Evolutionary conservation across 805 yeast genomes (phyloP).

Genomic region (Blastobotrys parvus): DNA sequence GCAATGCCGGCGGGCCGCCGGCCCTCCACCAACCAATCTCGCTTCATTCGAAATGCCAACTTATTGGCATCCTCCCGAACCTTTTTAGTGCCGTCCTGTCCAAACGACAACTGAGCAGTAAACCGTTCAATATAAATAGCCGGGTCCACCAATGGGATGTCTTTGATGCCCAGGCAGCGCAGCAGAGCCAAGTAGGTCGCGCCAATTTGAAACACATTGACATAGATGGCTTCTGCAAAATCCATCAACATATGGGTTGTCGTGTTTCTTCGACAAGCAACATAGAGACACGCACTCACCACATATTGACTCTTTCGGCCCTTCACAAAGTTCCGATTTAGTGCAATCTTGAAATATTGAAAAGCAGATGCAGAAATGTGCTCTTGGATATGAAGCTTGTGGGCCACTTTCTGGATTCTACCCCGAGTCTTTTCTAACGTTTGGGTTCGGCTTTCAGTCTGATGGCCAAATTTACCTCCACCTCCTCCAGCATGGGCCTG

Average conservation of each 20-base stretch:
- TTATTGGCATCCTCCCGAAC: slow-evolving; percentile 83
- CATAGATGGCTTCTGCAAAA: slow-evolving; percentile 81
- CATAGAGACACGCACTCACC: slow-evolving; percentile 86
- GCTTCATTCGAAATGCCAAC: slow-evolving; percentile 82
- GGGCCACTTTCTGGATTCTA: slow-evolving; percentile 72
- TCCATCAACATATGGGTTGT: slow-evolving; percentile 96
- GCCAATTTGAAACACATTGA: slow-evolving; percentile 89
- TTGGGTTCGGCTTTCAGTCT: slow-evolving; percentile 73
- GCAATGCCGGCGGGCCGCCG: slow-evolving; percentile 98
- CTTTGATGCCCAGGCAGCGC: slow-evolving; percentile 67
- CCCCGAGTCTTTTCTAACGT: slow-evolving; percentile 78
- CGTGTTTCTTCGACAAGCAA: slow-evolving; percentile 85
- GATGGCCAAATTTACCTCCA: slow-evolving; percentile 45
- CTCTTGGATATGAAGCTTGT: slow-evolving; percentile 71
- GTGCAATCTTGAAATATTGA: slow-evolving; percentile 83
- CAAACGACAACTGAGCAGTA: slow-evolving; percentile 79
- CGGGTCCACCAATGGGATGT: slow-evolving; percentile 87
- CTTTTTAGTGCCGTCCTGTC: slow-evolving; percentile 47
- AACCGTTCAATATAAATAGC: slow-evolving; percentile 89
- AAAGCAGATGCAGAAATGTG: slow-evolving; percentile 78
- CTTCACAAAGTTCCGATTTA: slow-evolving; percentile 84
- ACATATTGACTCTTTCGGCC: slow-evolving; percentile 97
- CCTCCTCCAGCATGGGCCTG: slow-evolving; percentile 58
- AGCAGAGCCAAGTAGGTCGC: slow-evolving; percentile 92
- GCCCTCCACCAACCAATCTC: slow-evolving; percentile 95